Percentiles rank a stretch among this genome's conserved stretches.
Evolutionary conservation across 2,329 filamentous ascomycete species (phyloP).

Genomic region (Hypoxylon sp.): DNA sequence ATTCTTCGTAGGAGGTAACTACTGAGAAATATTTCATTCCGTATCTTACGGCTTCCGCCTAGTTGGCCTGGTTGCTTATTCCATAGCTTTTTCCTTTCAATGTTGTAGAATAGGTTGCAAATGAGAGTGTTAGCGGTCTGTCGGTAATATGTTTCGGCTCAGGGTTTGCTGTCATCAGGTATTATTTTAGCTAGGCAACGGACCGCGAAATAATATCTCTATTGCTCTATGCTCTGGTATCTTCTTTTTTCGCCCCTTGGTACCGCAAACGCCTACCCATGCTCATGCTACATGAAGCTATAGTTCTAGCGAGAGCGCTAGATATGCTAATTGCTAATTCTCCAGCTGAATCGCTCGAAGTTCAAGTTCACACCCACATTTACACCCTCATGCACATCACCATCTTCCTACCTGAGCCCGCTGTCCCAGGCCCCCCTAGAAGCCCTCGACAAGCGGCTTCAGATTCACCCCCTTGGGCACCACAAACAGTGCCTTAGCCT

Average conservation of each 20-base stretch:
- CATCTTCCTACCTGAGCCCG: neutral
- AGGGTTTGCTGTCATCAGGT: constrained; percentile 3
- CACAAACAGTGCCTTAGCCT: constrained; percentile 70
- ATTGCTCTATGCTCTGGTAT: constrained; percentile 22
- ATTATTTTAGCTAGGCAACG: constrained; percentile 1
- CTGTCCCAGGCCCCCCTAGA: constrained; percentile 48
- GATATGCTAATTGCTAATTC: neutral
- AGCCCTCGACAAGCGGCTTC: constrained; percentile 56
- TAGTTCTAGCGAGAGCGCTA: neutral
- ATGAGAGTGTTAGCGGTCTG: neutral
- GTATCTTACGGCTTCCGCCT: neutral
- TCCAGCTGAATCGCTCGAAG: neutral
- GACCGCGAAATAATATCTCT: neutral
- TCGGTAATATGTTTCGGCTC: neutral
- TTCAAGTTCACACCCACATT: neutral
- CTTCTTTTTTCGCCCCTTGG: neutral
- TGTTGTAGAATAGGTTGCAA: constrained; percentile 1
- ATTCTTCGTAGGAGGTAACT: neutral
- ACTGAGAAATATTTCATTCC: constrained; percentile 13
- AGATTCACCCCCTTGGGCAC: constrained; percentile 65
- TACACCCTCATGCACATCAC: neutral
- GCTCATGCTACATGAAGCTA: constrained; percentile 6
- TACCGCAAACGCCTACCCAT: constrained; percentile 15
- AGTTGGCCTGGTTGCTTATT: neutral
- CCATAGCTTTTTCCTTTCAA: constrained; percentile 6